phyloP scores from a whole-genome alignment of 2,329 filamentous ascomycete genomes.

The Penicillium sp. region DNA sequence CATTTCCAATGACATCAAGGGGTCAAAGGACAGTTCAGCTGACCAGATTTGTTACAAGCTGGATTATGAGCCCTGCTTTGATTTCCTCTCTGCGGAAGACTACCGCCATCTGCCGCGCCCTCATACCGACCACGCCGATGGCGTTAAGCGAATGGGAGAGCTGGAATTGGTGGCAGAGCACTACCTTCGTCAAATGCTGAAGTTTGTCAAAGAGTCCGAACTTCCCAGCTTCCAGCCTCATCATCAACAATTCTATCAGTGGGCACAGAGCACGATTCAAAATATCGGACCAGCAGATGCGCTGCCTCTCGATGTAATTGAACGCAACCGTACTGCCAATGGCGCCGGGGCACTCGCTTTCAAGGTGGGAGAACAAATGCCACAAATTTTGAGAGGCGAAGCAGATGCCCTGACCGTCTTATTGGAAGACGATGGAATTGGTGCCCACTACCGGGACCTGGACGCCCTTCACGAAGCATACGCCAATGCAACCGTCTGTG shows the following conservation, averaged over 20 bases:
- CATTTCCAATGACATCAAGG: conserved; percentile 18
- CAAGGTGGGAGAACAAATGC: conserved; percentile 21
- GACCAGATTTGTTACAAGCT: conserved; percentile 22
- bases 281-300: neutral
- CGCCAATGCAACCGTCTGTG: conserved; percentile 21
- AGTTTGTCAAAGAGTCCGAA: conserved; percentile 14
- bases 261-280: conserved; percentile 19
- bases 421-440: conserved; percentile 28
- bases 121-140: conserved; percentile 8
- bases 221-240: conserved; percentile 9
- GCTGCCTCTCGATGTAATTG: conserved; percentile 7
- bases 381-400: conserved; percentile 25
- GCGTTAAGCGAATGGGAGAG: conserved; percentile 12
- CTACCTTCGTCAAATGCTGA: conserved; percentile 14
- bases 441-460: conserved; percentile 23
- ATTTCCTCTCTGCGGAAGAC: conserved; percentile 17
- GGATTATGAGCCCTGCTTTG: conserved; percentile 24
- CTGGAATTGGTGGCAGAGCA: conserved; percentile 19
- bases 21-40: conserved; percentile 13
- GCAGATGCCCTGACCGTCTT: conserved; percentile 32
- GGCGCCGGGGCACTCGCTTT: conserved; percentile 17
- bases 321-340: conserved; percentile 11
- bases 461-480: conserved; percentile 23
- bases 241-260: conserved; percentile 22
- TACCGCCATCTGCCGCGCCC: conserved; percentile 17